A percentile compares a stretch with the other conserved stretches of the same genome.
phyloP scores from a whole-genome alignment of 2,329 filamentous ascomycete genomes.

The Aureobasidium mangrovei region DNA sequence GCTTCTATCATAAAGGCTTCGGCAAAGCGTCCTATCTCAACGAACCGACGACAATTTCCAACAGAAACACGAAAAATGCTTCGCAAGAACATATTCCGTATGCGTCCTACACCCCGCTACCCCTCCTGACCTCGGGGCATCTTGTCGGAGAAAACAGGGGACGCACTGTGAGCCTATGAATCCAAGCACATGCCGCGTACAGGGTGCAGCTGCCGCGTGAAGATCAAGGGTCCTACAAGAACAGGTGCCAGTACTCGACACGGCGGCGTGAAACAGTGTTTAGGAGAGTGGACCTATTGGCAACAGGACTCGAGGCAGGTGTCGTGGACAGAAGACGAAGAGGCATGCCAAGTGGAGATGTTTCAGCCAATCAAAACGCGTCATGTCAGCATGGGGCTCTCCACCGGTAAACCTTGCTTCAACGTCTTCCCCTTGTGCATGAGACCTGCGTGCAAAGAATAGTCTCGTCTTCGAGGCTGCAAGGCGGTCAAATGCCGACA shows the following conservation, averaged over 20 bases:
- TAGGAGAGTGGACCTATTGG: background rate
- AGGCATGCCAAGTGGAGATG: background rate
- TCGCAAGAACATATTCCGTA: background rate
- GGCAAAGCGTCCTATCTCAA: background rate
- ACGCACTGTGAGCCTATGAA: slow-evolving; percentile 14
- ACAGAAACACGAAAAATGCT: slow-evolving; percentile 1
- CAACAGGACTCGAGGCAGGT: slow-evolving; percentile 9
- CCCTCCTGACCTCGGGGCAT: slow-evolving; percentile 11
- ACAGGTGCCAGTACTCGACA: background rate
- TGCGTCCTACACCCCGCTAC: slow-evolving; percentile 13
- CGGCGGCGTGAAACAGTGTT: slow-evolving; percentile 11
- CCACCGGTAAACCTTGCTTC: slow-evolving; percentile 10
- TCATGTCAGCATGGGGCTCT: background rate
- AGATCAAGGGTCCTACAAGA: slow-evolving; percentile 6
- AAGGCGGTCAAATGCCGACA: background rate
- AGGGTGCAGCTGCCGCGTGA: slow-evolving; percentile 1
- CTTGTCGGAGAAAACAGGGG: background rate
- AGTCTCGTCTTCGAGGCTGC: background rate
- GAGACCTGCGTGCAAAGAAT: background rate
- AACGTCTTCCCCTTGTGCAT: slow-evolving; percentile 8
- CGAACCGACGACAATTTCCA: slow-evolving; percentile 7
- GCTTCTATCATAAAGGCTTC: slow-evolving; percentile 7
- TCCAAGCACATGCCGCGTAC: slow-evolving; percentile 12
- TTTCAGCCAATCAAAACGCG: slow-evolving; percentile 1
- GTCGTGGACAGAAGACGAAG: slow-evolving; percentile 3